phyloP scores from a whole-genome alignment of 495 filamentous ascomycete genomes.

The Hyaloscypha variabilis region DNA sequence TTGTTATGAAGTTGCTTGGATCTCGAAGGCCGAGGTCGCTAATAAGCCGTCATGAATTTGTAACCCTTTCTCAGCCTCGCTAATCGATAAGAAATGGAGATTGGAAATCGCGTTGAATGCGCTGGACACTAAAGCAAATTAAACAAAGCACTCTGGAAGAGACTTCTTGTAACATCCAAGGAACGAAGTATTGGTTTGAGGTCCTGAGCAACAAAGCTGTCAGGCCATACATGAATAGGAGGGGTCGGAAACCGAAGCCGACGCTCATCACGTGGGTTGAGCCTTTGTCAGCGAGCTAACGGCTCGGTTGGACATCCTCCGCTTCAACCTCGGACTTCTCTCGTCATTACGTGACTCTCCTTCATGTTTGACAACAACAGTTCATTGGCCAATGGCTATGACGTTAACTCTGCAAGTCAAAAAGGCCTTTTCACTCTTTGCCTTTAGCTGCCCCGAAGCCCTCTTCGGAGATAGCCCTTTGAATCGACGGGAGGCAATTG shows the following conservation, averaged over 20 bases:
- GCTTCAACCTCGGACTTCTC: constrained; percentile 8
- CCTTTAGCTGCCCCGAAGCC: not conserved
- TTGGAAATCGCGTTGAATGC: not conserved
- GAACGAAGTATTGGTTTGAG: too few relatives aligned
- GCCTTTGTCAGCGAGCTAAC: not conserved
- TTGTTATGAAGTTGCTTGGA: not conserved
- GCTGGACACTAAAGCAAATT: not conserved
- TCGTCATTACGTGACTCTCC: not conserved
- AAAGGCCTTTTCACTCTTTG: not conserved
- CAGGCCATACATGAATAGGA: not conserved
- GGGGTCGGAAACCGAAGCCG: not conserved
- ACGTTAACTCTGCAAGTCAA: not conserved
- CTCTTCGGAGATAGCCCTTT: not conserved
- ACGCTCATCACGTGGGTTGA: not conserved
- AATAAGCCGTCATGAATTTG: not conserved
- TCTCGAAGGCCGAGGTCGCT: not conserved
- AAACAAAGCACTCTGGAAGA: too few relatives aligned
- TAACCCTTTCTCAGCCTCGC: too few relatives aligned
- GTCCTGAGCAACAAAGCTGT: not conserved
- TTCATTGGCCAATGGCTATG: constrained; percentile 9
- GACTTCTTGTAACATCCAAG: too few relatives aligned
- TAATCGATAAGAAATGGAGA: not conserved
- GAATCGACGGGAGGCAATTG: not conserved
- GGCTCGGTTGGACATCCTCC: not conserved
- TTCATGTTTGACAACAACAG: not conserved